Conservation (phyloP, 192 early-diverging fungal genomes). For the Chytriomyces confervae region DNA sequence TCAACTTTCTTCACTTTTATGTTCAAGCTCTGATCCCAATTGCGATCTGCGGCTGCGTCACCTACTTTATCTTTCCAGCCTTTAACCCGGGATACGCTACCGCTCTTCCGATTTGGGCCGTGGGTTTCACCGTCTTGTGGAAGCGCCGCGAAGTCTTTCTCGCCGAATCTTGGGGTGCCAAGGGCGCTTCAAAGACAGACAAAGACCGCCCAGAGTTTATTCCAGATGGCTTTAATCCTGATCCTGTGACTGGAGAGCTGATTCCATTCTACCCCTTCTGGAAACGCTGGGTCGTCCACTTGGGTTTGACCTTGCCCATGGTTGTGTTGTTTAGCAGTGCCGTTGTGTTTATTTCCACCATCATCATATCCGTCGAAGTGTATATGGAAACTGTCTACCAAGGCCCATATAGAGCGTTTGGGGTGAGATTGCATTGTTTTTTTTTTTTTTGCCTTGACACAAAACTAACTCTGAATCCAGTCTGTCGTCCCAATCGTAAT, state of each 20-base stretch:
- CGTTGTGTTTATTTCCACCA: conserved; percentile 55
- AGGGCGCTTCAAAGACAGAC: conserved; percentile 62
- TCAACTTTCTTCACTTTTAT: conserved; percentile 92
- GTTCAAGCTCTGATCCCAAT: conserved; percentile 73
- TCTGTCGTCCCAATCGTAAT: conserved; percentile 72
- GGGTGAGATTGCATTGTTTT: conserved; percentile 21
- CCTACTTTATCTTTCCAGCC: conserved; percentile 55
- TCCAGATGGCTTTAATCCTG: conserved; percentile 59
- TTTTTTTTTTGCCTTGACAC: conserved; percentile 4
- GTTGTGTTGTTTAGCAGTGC: conserved; percentile 61
- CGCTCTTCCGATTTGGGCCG: conserved; percentile 56
- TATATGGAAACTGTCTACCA: conserved; percentile 80
- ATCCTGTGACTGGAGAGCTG: conserved; percentile 77
- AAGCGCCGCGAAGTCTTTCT: conserved; percentile 74
- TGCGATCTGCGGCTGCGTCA: conserved; percentile 65
- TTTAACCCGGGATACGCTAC: conserved; percentile 73
- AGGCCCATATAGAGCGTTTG: conserved; percentile 69
- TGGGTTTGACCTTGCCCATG: conserved; percentile 41
- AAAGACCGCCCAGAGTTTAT: conserved; percentile 68
- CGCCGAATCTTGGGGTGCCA: conserved; percentile 79
- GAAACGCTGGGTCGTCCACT: conserved; percentile 63
- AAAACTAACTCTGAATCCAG: not conserved
- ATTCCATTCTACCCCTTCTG: conserved; percentile 74
- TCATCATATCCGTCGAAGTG: conserved; percentile 63
- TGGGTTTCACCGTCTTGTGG: conserved; percentile 83